These are phyloP conservation scores for Bacidia rubella DNA, from an alignment of 495 filamentous ascomycete genomes.

Conservation along the genomic window DNA sequence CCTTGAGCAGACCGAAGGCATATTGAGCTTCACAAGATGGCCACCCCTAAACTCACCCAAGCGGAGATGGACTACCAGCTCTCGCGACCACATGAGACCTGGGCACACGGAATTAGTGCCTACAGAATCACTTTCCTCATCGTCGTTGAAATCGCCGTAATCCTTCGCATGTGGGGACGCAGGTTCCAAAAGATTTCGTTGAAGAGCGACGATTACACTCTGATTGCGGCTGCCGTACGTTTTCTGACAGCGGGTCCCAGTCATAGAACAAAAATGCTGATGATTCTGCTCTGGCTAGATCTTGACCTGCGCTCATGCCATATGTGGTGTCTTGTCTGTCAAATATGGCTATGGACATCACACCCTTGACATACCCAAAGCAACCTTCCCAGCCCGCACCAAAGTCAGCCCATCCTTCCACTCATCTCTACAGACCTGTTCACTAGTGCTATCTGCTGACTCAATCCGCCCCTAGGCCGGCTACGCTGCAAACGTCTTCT, in stretches of 20 bases:
- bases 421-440: neutral
- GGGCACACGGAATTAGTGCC: neutral
- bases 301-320: neutral
- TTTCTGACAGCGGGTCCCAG: neutral
- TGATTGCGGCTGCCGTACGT: neutral
- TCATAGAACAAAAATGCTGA: neutral
- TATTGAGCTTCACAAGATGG: too few species aligned
- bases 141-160: constrained; percentile 1
- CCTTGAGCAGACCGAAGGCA: too few species aligned
- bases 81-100: neutral
- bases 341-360: neutral
- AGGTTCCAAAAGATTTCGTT: neutral
- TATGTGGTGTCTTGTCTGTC: neutral
- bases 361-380: neutral
- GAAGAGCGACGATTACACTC: neutral
- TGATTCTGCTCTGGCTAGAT: too few species aligned
- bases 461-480: neutral
- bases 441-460: neutral
- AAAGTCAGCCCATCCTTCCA: neutral
- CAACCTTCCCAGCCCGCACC: neutral
- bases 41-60: neutral
- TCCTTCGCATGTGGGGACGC: neutral
- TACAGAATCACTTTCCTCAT: neutral
- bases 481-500: constrained; percentile 4
- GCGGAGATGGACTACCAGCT: neutral